Evolutionary conservation across 164 flowering plant species (phyloP), one percentile per base, ranked within the genome.

Genomic region (Akebia trifoliata): DNA sequence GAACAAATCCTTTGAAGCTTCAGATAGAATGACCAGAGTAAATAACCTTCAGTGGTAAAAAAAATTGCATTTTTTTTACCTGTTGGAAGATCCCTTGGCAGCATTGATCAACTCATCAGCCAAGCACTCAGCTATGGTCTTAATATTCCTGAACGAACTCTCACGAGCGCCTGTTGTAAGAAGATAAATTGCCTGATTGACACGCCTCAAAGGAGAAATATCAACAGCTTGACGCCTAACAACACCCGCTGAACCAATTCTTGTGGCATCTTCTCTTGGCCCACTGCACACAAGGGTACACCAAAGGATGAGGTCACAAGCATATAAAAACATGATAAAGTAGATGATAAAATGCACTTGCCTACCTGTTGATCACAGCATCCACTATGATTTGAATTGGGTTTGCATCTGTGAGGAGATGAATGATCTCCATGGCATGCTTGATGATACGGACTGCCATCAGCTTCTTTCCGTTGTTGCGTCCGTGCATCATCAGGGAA

Each of bases 331-430:
- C n/a, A n/a, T n/a, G n/a, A n/a, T n/a, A n/a, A n/a, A n/a, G n/a
- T n/a, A n/a, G n/a, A n/a, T n/a, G n/a, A n/a, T n/a, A n/a, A n/a
- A n/a, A n/a, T n/a, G n/a, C n/a, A n/a, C n/a, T n/a, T n/a, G n/a
- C n/a, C n/a, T 35, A 69, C 72, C 72, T 69, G 68, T 69, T 69
- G 52, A 69, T 60, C 6, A 69, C 56, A 12, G 72, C 72, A 69
- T 69, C 68, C 15, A 69, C 61, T n/a, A 69, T 69, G 0, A 69
- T 65, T 55, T 69, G 72, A 43, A n/a, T n/a, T n/a, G n/a, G n/a
- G n/a, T n/a, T n/a, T n/a, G n/a, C n/a, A n/a, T n/a, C n/a, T n/a
- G n/a, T 69, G 37, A 69, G 61, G 18, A 63, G 61, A 57, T 64
- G 68, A 22, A 69, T 69, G 42, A 69, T 69, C 21, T 69, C 72